Evolutionary conservation across 2,329 filamentous ascomycete genomes (phyloP).

Genomic region (Fusarium floridanum): DNA sequence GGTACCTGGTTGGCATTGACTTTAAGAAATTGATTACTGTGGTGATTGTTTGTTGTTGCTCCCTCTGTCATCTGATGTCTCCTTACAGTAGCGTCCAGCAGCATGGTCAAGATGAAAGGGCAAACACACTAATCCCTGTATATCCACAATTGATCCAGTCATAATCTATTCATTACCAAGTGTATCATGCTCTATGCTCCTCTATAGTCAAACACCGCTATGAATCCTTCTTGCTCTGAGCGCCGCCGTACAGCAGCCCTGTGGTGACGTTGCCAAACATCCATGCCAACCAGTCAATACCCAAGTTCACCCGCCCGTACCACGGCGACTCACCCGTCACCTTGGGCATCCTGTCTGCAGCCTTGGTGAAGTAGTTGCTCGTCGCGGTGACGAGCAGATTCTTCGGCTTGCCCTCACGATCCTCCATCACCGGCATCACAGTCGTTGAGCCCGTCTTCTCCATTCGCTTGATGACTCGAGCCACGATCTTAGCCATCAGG

Average conservation of each 20-base stretch:
- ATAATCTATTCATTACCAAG: neutral
- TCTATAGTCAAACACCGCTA: neutral
- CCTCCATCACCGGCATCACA: constrained; percentile 59
- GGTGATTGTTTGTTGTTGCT: neutral
- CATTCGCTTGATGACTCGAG: constrained; percentile 67
- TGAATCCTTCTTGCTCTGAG: constrained; percentile 43
- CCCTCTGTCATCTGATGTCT: neutral
- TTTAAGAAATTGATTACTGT: neutral
- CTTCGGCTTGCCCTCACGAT: constrained; percentile 40
- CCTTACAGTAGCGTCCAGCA: neutral
- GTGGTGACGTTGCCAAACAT: constrained; percentile 49
- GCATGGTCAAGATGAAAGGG: neutral
- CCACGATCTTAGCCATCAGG: constrained; percentile 59
- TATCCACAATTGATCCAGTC: neutral
- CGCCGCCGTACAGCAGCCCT: constrained; percentile 48
- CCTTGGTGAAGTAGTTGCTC: constrained; percentile 54
- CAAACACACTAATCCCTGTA: neutral
- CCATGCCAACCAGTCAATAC: constrained; percentile 48
- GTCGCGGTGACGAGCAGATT: constrained; percentile 46
- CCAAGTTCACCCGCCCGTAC: constrained; percentile 52
- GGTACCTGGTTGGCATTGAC: neutral
- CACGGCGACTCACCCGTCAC: constrained; percentile 51
- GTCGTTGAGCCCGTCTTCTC: constrained; percentile 58
- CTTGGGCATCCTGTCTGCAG: constrained; percentile 53
- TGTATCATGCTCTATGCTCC: neutral